Evolutionary conservation across 73 alveolate genomes (phyloP).

Genomic region (Paramecium octaurelia): DNA sequence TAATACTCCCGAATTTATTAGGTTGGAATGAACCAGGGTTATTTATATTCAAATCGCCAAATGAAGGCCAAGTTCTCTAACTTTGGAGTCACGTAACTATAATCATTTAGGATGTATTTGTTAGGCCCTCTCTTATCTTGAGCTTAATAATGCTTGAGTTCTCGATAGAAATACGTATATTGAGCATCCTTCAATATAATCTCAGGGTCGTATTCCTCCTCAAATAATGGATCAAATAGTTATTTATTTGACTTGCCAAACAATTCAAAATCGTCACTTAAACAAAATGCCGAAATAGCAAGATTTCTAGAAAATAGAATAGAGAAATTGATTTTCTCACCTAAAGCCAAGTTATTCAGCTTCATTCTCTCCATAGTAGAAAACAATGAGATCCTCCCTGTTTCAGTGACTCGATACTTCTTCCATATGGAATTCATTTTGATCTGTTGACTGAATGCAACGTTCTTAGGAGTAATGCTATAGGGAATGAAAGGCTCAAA

Average conservation of each 20-base stretch:
- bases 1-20: not conserved
- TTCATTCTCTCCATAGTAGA: not conserved
- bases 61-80: not conserved
- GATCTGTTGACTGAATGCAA: not conserved
- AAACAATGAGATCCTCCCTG: not conserved
- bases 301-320: not conserved
- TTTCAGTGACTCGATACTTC: constrained; percentile 2
- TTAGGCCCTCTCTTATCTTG: not conserved
- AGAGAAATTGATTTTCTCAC: not conserved
- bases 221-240: not conserved
- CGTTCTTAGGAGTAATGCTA: not conserved
- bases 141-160: not conserved
- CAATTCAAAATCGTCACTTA: not conserved
- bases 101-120: not conserved
- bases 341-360: not conserved
- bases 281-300: not conserved
- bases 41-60: not conserved
- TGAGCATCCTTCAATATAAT: not conserved
- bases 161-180: not conserved
- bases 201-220: not conserved
- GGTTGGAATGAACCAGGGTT: not conserved
- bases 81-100: not conserved
- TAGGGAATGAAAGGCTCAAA: not conserved
- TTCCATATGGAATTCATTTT: not conserved
- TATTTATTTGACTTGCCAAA: not conserved